Evolutionary conservation across 495 filamentous ascomycete genomes (phyloP).

Genomic region (Bathelium albidoporum): DNA sequence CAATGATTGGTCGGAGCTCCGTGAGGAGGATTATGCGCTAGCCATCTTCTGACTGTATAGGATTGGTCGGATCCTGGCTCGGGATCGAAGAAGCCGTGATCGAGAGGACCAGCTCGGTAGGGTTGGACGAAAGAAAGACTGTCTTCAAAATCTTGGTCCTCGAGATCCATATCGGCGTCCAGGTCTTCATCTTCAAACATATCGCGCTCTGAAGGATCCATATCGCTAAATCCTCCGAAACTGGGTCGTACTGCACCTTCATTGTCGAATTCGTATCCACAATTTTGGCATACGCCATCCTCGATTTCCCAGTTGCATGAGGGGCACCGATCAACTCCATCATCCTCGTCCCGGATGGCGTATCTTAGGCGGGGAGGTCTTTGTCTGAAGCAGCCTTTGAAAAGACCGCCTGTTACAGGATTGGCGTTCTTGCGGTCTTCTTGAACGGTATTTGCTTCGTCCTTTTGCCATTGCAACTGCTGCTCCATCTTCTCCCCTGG

Average conservation of each 20-base stretch:
- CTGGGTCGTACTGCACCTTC: constrained; percentile 25
- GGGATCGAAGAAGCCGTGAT: constrained; percentile 20
- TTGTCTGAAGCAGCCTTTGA: constrained; percentile 51
- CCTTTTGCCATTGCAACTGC: constrained; percentile 46
- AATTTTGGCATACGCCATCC: constrained; percentile 43
- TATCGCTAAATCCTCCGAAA: constrained; percentile 25
- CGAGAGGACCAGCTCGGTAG: background rate
- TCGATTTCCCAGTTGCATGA: constrained; percentile 56
- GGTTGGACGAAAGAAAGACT: background rate
- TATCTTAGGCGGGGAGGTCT: constrained; percentile 17
- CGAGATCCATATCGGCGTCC: constrained; percentile 26
- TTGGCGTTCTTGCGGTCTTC: constrained; percentile 42
- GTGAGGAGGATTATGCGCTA: constrained; percentile 8
- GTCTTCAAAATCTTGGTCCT: constrained; percentile 17
- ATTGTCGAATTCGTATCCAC: constrained; percentile 40
- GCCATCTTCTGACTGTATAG: constrained; percentile 18
- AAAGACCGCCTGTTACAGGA: constrained; percentile 46
- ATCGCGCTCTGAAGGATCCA: constrained; percentile 25
- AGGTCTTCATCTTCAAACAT: constrained; percentile 25
- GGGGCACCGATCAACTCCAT: constrained; percentile 56
- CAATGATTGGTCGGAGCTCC: constrained; percentile 10
- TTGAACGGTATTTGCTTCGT: constrained; percentile 44
- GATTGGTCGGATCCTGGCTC: constrained; percentile 9
- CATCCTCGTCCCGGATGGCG: constrained; percentile 46
- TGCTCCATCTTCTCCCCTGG: constrained; percentile 52